Conservation (phyloP, 208 protist species). For the Dictyostelium gargantuum region DNA sequence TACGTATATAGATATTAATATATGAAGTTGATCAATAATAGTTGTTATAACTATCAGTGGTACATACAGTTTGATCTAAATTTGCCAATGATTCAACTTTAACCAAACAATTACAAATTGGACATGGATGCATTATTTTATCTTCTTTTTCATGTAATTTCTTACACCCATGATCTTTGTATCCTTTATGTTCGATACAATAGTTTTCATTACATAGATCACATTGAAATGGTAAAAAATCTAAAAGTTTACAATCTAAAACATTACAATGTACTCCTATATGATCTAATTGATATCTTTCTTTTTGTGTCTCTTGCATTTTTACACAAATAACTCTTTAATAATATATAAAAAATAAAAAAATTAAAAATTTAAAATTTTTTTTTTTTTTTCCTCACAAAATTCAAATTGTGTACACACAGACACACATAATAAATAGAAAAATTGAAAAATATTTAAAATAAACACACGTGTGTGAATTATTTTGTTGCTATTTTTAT, state of each 20-base stretch:
- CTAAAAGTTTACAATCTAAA: background rate
- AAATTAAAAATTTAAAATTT: too few species aligned
- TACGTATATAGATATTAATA: background rate
- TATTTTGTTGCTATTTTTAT: too few species aligned
- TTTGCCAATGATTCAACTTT: background rate
- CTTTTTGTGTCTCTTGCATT: background rate
- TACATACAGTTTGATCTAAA: background rate
- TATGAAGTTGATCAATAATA: background rate
- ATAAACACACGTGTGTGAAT: too few species aligned
- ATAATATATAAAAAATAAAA: too few species aligned
- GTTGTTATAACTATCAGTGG: background rate
- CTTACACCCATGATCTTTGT: background rate
- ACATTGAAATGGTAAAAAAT: constrained; percentile 37
- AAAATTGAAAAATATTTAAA: too few species aligned
- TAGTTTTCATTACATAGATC: background rate
- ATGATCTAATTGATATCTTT: background rate
- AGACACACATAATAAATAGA: too few species aligned
- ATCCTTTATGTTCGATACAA: constrained; percentile 10
- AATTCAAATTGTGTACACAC: too few species aligned
- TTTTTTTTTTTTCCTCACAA: too few species aligned
- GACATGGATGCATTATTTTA: constrained; percentile 21
- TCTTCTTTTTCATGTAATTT: background rate
- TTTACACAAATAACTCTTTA: too few species aligned
- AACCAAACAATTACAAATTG: background rate
- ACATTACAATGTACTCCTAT: constrained; percentile 12